Conservation (phyloP, 192 early-diverging fungal species). For the Backusella circina region DNA sequence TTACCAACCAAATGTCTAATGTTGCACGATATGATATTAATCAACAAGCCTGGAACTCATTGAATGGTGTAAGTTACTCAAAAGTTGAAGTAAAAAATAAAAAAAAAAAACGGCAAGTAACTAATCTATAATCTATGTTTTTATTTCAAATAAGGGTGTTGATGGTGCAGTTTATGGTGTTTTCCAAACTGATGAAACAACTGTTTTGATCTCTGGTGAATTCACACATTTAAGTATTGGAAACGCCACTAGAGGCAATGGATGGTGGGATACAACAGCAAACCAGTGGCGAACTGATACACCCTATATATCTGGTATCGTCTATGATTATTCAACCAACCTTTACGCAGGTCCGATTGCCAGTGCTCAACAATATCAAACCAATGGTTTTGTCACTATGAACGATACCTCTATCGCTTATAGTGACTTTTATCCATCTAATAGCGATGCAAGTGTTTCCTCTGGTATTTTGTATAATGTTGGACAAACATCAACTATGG, state of each 20-base stretch:
- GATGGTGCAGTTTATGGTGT: conserved; percentile 16
- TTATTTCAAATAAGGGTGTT: background rate
- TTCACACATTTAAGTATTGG: background rate
- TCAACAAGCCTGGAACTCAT: conserved; percentile 1
- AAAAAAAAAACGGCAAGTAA: background rate
- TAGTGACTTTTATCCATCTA: background rate
- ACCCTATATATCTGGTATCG: conserved; percentile 7
- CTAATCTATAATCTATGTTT: background rate
- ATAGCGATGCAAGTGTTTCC: background rate
- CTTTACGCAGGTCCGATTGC: conserved; percentile 6
- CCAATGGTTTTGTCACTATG: conserved; percentile 2
- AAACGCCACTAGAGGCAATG: background rate
- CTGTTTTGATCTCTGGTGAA: conserved; percentile 10
- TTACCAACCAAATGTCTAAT: background rate
- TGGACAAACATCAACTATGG: conserved; percentile 22
- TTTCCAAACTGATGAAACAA: background rate
- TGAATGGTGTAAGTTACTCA: conserved; percentile 9
- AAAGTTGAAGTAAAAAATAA: background rate
- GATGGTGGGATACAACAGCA: conserved; percentile 12
- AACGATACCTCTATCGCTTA: background rate
- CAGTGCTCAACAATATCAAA: conserved; percentile 12
- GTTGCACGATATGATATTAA: conserved; percentile 8
- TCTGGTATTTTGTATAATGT: background rate
- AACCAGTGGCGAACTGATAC: background rate
- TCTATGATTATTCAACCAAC: conserved; percentile 8